phyloP scores from a whole-genome alignment of 768 basidiomycete species.

The Naganishia onofrii region DNA sequence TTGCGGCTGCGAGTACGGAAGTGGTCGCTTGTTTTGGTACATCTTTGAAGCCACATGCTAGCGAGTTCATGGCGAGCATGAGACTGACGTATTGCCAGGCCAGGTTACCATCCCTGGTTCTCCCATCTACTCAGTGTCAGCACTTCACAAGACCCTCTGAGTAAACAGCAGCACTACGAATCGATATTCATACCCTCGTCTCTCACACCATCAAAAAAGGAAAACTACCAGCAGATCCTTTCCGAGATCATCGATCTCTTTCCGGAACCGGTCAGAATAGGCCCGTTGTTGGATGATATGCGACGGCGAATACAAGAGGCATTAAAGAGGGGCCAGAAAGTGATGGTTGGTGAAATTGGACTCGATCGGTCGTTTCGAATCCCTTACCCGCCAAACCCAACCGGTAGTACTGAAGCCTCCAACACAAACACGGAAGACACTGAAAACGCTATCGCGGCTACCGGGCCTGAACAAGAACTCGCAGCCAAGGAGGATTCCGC shows the following conservation, averaged over 20 bases:
- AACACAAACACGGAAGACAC: constrained; percentile 11
- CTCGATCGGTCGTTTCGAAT: constrained; percentile 78
- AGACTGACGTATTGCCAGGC: too few species aligned
- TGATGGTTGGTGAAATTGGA: constrained; percentile 92
- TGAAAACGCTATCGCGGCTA: constrained; percentile 10
- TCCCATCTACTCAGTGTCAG: constrained; percentile 68
- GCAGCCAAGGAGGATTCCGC: constrained; percentile 67
- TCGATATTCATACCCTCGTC: constrained; percentile 61
- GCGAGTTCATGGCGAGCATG: not conserved
- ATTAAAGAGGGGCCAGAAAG: constrained; percentile 54
- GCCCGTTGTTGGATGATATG: constrained; percentile 62
- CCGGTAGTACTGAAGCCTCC: not conserved
- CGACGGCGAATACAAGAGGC: constrained; percentile 62
- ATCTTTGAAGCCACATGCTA: constrained; percentile 41
- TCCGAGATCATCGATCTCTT: constrained; percentile 62
- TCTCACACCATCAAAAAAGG: constrained; percentile 38
- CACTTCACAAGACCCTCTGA: constrained; percentile 31
- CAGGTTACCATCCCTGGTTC: constrained; percentile 95
- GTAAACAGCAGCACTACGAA: constrained; percentile 75
- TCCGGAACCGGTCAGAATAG: constrained; percentile 69
- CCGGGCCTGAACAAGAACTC: constrained; percentile 55
- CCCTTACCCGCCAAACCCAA: constrained; percentile 58
- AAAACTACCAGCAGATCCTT: constrained; percentile 55
- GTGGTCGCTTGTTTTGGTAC: constrained; percentile 85
- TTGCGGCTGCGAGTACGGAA: not conserved